These are phyloP conservation scores for Cryptomeria japonica DNA, from an alignment of 75 land plant species.

Conservation along the genomic window DNA sequence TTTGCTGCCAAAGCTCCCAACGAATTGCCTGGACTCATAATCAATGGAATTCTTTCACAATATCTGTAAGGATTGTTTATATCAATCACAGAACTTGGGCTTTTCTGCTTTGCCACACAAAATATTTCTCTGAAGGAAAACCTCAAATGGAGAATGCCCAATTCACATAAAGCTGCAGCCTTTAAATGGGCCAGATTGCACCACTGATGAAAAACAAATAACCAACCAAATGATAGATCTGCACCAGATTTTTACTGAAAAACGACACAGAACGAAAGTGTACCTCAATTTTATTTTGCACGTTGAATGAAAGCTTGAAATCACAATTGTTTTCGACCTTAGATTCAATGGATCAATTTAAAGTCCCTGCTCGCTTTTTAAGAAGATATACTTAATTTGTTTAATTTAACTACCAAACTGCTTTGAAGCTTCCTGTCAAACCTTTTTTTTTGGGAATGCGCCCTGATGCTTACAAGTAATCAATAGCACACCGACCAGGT, in stretches of 20 bases:
- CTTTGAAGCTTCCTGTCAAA: background rate
- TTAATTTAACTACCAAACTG: background rate
- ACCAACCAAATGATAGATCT: background rate
- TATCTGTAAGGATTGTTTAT: background rate
- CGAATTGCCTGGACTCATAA: conserved; percentile 11
- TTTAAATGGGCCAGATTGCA: conserved; percentile 8
- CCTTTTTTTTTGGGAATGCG: background rate
- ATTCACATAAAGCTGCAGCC: background rate
- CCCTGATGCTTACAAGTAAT: background rate
- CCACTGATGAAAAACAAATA: background rate
- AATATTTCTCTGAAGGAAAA: background rate
- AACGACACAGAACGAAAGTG: background rate
- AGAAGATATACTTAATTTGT: background rate
- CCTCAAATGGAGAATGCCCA: background rate
- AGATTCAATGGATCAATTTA: background rate
- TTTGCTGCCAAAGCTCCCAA: conserved; percentile 18
- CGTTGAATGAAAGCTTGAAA: background rate
- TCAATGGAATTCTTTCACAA: background rate
- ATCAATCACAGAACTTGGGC: background rate
- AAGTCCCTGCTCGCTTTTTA: background rate
- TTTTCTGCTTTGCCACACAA: background rate
- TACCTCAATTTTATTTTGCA: background rate
- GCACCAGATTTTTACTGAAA: background rate
- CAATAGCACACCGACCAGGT: background rate
- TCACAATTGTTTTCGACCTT: background rate